Conservation (phyloP, 148 eudicot genomes). For the Nepenthes mirabilis region DNA sequence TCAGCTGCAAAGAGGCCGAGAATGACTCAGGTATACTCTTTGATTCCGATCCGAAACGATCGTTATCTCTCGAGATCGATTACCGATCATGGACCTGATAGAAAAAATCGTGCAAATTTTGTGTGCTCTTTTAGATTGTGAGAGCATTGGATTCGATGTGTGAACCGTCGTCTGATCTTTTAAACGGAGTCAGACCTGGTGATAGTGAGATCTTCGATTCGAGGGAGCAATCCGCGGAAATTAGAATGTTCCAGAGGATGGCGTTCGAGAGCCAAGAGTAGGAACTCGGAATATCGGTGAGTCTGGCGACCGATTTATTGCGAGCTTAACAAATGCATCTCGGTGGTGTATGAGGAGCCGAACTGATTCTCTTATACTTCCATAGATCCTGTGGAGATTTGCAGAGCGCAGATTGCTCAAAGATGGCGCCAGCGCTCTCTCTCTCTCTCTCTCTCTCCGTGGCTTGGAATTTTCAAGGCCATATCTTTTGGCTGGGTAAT, state of each 20-base stretch:
- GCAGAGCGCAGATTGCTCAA: too few relatives aligned
- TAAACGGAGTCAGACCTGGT: conserved; percentile 95
- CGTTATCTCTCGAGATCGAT: too few relatives aligned
- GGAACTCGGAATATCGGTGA: conserved; percentile 35
- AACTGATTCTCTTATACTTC: too few relatives aligned
- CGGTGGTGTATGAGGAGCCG: too few relatives aligned
- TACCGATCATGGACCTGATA: too few relatives aligned
- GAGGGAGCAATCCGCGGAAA: conserved; percentile 84
- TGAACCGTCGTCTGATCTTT: conserved; percentile 58
- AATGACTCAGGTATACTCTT: conserved; percentile 69
- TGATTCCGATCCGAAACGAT: background rate
- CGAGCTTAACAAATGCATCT: conserved; percentile 9
- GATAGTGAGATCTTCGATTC: conserved; percentile 62
- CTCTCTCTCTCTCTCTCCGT: too few relatives aligned
- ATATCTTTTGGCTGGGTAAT: too few relatives aligned
- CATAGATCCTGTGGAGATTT: too few relatives aligned
- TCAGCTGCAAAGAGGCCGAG: conserved; percentile 73
- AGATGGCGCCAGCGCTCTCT: too few relatives aligned
- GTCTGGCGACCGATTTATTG: conserved; percentile 34
- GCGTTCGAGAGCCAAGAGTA: conserved; percentile 85
- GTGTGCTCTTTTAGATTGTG: conserved; percentile 41
- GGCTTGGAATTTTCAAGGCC: too few relatives aligned
- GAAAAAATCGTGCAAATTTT: background rate
- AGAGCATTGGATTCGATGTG: conserved; percentile 62
- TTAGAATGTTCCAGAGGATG: conserved; percentile 81